phyloP scores from a whole-genome alignment of 2,329 filamentous ascomycete genomes.

The Sclerotinia minor region DNA sequence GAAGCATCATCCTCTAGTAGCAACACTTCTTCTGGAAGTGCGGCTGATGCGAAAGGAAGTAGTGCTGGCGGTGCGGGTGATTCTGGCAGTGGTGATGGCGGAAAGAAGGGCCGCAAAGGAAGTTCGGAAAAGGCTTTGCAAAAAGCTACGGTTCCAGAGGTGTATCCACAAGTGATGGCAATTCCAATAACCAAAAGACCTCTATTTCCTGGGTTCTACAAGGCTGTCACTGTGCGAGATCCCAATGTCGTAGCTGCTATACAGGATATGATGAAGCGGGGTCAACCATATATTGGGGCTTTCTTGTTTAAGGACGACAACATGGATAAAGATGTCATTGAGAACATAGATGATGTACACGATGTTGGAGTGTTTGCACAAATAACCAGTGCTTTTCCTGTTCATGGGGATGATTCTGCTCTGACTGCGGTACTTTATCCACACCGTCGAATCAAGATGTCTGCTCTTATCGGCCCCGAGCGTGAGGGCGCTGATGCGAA shows the following conservation, averaged over 20 bases:
- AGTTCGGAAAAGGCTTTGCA: slow-evolving; percentile 73
- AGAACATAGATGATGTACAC: slow-evolving; percentile 86
- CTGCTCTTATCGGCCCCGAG: slow-evolving; percentile 71
- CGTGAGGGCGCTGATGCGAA: slow-evolving; percentile 47
- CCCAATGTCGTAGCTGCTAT: slow-evolving; percentile 89
- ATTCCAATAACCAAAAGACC: slow-evolving; percentile 94
- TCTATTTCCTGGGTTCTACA: slow-evolving; percentile 97
- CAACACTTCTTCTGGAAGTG: slow-evolving; percentile 36
- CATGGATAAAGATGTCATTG: slow-evolving; percentile 90
- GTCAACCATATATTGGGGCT: slow-evolving; percentile 94
- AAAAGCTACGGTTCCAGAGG: slow-evolving; percentile 87
- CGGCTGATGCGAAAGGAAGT: slow-evolving; percentile 37
- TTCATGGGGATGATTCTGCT: slow-evolving; percentile 78
- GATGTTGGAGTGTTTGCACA: slow-evolving; percentile 97
- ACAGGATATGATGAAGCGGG: slow-evolving; percentile 93
- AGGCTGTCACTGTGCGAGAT: slow-evolving; percentile 94
- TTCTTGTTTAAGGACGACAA: slow-evolving; percentile 97
- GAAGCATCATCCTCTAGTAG: slow-evolving; percentile 34
- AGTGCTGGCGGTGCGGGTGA: slow-evolving; percentile 37
- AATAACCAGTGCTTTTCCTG: slow-evolving; percentile 93
- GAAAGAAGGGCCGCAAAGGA: slow-evolving; percentile 69
- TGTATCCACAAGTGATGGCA: slow-evolving; percentile 96
- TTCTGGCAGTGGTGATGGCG: slow-evolving; percentile 54
- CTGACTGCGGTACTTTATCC: slow-evolving; percentile 95
- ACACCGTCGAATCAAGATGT: slow-evolving; percentile 89